phyloP scores from a whole-genome alignment of 83 land plant genomes.

The Thuja plicata region DNA sequence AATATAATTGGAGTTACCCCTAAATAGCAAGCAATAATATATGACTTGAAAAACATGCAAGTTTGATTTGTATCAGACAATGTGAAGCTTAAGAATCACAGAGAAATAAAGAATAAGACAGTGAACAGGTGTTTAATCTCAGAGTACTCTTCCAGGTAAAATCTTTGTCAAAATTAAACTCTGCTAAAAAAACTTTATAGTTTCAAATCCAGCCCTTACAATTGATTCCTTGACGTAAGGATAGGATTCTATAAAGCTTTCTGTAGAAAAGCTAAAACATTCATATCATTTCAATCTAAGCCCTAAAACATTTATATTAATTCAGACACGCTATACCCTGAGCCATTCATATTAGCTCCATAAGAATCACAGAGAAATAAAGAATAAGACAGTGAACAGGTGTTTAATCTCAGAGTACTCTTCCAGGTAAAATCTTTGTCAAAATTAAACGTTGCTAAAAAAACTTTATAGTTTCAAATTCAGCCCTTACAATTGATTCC shows the following conservation, averaged over 20 bases:
- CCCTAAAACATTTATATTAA: neutral
- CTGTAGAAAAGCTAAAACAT: neutral
- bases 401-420: neutral
- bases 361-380: neutral
- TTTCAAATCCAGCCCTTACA: too few relatives aligned
- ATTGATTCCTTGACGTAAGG: too few relatives aligned
- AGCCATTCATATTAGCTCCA: neutral
- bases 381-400: neutral
- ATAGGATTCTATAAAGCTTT: neutral
- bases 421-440: neutral
- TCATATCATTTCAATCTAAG: neutral
- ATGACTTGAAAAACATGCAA: too few relatives aligned
- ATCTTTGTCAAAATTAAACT: neutral
- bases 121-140: neutral
- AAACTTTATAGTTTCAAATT: too few relatives aligned
- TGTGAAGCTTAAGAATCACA: neutral
- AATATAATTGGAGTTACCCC: too few relatives aligned
- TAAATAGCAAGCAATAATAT: too few relatives aligned
- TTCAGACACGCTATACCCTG: neutral
- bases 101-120: too few relatives aligned
- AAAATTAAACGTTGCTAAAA: too few relatives aligned
- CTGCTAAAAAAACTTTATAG: too few relatives aligned
- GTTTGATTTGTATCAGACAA: too few relatives aligned
- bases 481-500: too few relatives aligned
- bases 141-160: neutral